phyloP scores from a whole-genome alignment of 306 rosid genomes.

The Dryas alaskensis region DNA sequence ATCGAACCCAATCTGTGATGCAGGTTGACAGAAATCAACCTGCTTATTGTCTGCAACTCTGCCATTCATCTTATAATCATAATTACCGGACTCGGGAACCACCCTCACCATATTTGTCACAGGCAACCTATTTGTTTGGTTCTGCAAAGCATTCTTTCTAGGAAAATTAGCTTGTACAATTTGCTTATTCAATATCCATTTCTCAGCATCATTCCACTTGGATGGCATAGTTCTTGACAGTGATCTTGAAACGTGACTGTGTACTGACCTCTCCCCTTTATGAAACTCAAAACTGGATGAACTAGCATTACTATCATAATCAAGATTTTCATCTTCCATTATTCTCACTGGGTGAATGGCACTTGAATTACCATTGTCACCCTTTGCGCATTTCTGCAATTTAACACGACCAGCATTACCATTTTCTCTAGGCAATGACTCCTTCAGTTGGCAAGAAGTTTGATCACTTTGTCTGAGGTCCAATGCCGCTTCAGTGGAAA shows the following conservation, averaged over 20 bases:
- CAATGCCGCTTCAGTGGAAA: constrained; percentile 29
- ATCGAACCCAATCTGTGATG: constrained; percentile 53
- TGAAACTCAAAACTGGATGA: constrained; percentile 98
- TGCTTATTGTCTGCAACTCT: constrained; percentile 59
- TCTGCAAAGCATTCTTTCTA: constrained; percentile 51
- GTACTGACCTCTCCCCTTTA: constrained; percentile 71
- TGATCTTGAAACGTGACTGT: constrained; percentile 50
- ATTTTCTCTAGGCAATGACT: constrained; percentile 41
- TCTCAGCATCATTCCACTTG: constrained; percentile 96
- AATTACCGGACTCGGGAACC: constrained; percentile 64
- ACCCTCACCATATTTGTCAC: constrained; percentile 59
- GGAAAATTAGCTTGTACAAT: constrained; percentile 36
- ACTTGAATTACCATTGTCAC: constrained; percentile 59
- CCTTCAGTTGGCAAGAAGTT: constrained; percentile 40
- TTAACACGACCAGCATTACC: constrained; percentile 32
- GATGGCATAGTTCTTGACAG: constrained; percentile 77
- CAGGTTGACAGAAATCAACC: constrained; percentile 71
- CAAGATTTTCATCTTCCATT: constrained; percentile 78
- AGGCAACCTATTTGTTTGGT: constrained; percentile 57
- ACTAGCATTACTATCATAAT: constrained; percentile 94
- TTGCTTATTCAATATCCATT: constrained; percentile 87
- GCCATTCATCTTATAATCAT: constrained; percentile 48
- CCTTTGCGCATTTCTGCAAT: constrained; percentile 48
- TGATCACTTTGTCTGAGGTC: constrained; percentile 23
- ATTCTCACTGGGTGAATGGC: constrained; percentile 55